phyloP scores from a whole-genome alignment of 805 yeast species.

The Metschnikowia henanensis region DNA sequence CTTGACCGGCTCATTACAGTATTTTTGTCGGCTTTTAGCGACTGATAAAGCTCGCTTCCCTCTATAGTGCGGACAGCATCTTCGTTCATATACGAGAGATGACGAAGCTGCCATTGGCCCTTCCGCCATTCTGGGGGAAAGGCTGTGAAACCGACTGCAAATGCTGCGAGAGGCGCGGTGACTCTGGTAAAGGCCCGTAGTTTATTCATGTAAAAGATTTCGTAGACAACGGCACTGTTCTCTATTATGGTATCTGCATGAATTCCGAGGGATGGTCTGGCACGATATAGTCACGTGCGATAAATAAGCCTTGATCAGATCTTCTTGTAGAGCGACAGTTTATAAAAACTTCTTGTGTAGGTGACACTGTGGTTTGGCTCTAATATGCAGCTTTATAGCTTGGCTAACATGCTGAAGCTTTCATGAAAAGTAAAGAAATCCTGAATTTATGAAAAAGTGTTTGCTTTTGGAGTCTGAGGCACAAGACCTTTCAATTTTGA shows the following conservation, averaged over 20 bases:
- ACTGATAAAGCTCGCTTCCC: conserved; percentile 30
- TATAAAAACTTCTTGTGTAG: too few relatives aligned
- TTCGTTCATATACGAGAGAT: conserved; percentile 17
- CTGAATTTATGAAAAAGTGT: too few relatives aligned
- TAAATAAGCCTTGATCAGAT: background rate
- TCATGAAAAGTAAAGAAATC: too few relatives aligned
- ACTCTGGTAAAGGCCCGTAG: conserved; percentile 14
- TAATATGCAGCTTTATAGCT: too few relatives aligned
- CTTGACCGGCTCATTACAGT: conserved; percentile 13
- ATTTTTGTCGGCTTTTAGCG: conserved; percentile 8
- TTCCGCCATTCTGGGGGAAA: conserved; percentile 21
- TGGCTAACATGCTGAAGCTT: too few relatives aligned
- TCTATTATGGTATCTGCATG: too few relatives aligned
- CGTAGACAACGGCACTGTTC: too few relatives aligned
- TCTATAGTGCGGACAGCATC: conserved; percentile 31
- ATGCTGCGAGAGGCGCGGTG: conserved; percentile 18
- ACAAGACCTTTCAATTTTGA: too few relatives aligned
- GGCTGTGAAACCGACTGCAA: conserved; percentile 18
- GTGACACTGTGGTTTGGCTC: too few relatives aligned
- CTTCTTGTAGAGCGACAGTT: too few relatives aligned
- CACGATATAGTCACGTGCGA: background rate
- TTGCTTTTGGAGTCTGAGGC: too few relatives aligned
- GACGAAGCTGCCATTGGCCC: conserved; percentile 15
- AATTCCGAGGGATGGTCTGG: background rate
- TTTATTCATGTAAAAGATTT: conserved; percentile 9